Evolutionary conservation across 768 basidiomycete species (phyloP), one percentile per base, ranked within the genome.

Genomic region (Mycena polygramma): DNA sequence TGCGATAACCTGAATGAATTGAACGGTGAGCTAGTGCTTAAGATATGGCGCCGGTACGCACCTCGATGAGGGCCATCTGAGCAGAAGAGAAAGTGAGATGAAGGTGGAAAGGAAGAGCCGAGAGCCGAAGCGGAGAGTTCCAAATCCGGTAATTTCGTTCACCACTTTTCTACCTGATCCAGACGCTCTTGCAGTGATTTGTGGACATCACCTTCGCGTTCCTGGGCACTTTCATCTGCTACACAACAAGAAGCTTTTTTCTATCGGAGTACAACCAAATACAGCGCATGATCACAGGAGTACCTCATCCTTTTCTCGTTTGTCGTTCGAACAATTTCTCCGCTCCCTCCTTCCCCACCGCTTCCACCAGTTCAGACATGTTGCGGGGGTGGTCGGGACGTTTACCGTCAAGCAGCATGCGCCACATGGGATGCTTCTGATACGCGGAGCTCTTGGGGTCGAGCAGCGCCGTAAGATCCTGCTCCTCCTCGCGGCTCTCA

Each of bases 1-100:
- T 10, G 96, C 96, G 76, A 97, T 97, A 73, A 98, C 89, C 91
- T 98, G 48, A 4, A 24, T 17, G 14, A 22, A 20, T 2, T 41
- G 10, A 41, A 48, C 22, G 13, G 10, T 26, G 2, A 20, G 74
- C 19, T 64, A 7, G 39, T 63, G 49, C 17, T 37, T 17, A 8
- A 14, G 49, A 15, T n/a, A 22, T 8, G 30, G 49, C 14, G 36
- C 20, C 43, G 19, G 54, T 53, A 26, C 79, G 41, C 66, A 87
- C 89, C 78, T 90, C 89, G 68, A 90, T 91, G 72, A 90, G 80
- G 69, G 79, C 82, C 88, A 89, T 89, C 72, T 45, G 17, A 22
- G 59, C 10, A 11, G 48, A 51, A 62, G 49, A 52, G 30, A 62
- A 49, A 62, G 61, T n/a, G 7, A 41, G 41, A 15, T 41, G 41